These are phyloP conservation scores for Botrytis fragariae DNA, from an alignment of 2,329 filamentous ascomycete genomes.

Conservation along the genomic window DNA sequence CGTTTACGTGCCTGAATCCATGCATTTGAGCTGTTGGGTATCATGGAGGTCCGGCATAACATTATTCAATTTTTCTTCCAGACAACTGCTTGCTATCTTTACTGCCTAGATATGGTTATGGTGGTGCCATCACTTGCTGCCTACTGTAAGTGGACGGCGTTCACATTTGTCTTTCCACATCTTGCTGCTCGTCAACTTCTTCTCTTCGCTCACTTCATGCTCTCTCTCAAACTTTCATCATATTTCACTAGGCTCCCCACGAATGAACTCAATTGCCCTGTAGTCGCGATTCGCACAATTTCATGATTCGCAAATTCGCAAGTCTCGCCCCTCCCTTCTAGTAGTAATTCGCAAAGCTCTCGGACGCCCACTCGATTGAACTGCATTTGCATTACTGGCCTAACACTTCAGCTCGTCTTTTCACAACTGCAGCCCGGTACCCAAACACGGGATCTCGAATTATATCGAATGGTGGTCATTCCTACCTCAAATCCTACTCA, in stretches of 20 bases:
- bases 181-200: neutral
- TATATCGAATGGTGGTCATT: neutral
- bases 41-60: neutral
- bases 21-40: neutral
- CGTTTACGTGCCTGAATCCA: neutral
- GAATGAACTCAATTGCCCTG: neutral
- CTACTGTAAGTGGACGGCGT: neutral
- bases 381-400: conserved; percentile 10
- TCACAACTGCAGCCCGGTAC: conserved; percentile 7
- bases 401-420: conserved; percentile 2
- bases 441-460: conserved; percentile 11
- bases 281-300: conserved; percentile 3
- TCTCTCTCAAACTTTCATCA: neutral
- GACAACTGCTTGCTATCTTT: neutral
- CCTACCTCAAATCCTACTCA: conserved; percentile 1
- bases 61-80: neutral
- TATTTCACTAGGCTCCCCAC: neutral
- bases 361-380: conserved; percentile 11
- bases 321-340: neutral
- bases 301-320: conserved; percentile 1
- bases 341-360: neutral
- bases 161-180: neutral
- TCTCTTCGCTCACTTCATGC: conserved; percentile 3
- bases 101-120: conserved; percentile 7
- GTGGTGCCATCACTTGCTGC: neutral